A percentile compares a stretch with the other conserved stretches of the same genome.
Conservation (phyloP, 768 basidiomycete genomes). For the Panus rudis region DNA sequence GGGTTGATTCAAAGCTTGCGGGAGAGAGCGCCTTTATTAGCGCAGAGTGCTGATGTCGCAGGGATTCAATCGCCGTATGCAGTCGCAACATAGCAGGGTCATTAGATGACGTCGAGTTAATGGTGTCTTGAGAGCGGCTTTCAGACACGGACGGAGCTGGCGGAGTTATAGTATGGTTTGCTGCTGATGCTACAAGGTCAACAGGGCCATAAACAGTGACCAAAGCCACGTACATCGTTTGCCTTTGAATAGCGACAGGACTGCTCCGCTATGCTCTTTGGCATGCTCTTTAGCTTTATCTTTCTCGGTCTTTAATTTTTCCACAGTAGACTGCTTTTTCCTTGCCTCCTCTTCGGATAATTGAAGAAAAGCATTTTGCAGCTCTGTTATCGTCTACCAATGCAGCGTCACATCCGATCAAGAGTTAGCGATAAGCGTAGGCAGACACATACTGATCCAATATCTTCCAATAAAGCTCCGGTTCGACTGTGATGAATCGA, state of each 20-base stretch:
- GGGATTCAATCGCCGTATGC: constrained; percentile 38
- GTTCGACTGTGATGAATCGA: constrained; percentile 44
- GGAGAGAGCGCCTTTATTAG: constrained; percentile 29
- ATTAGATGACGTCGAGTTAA: too few species aligned
- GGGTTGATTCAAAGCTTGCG: constrained; percentile 17
- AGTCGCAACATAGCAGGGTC: constrained; percentile 35
- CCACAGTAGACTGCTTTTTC: constrained; percentile 23
- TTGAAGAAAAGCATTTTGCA: constrained; percentile 46
- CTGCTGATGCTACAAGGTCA: too few species aligned
- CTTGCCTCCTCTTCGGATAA: constrained; percentile 35
- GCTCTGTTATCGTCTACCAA: constrained; percentile 46
- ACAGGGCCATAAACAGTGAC: too few species aligned
- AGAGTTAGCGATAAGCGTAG: neutral
- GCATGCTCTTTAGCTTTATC: constrained; percentile 28
- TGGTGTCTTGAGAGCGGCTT: too few species aligned
- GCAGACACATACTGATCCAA: constrained; percentile 45
- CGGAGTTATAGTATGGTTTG: too few species aligned
- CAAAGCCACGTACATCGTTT: constrained; percentile 31
- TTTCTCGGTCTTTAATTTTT: constrained; percentile 37
- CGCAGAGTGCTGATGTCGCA: constrained; percentile 54
- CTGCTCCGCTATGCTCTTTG: constrained; percentile 27
- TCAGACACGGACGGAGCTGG: too few species aligned
- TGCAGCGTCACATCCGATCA: too few species aligned
- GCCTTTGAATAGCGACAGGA: constrained; percentile 60
- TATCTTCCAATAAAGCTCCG: constrained; percentile 53